phyloP scores from a whole-genome alignment of 2,329 filamentous ascomycete genomes.

The Arthroderma sp. region DNA sequence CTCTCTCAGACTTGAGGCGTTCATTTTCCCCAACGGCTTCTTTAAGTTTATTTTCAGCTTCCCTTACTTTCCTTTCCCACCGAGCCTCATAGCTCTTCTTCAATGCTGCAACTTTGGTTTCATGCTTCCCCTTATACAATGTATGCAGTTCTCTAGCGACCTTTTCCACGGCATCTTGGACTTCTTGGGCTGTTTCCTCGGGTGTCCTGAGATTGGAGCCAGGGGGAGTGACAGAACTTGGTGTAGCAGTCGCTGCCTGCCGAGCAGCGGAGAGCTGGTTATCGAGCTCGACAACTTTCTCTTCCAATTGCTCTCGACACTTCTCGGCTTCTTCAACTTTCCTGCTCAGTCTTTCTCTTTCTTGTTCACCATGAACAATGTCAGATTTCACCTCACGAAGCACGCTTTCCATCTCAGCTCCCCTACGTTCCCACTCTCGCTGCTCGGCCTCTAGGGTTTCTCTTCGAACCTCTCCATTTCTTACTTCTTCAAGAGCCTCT shows the following conservation, averaged over 20 bases:
- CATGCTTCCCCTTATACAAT: conserved; percentile 93
- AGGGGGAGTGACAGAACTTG: conserved; percentile 22
- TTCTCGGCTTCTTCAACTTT: conserved; percentile 67
- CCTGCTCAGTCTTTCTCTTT: conserved; percentile 63
- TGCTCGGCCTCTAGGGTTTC: conserved; percentile 65
- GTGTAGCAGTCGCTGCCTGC: conserved; percentile 16
- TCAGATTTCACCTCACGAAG: conserved; percentile 70
- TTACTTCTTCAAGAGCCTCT: conserved; percentile 67
- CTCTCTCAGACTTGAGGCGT: conserved; percentile 51
- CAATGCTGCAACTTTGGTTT: conserved; percentile 83
- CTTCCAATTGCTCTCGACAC: conserved; percentile 32
- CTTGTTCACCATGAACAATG: conserved; percentile 62
- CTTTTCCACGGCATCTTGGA: conserved; percentile 75
- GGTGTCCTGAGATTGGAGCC: conserved; percentile 23
- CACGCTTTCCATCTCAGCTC: conserved; percentile 72
- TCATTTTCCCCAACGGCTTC: conserved; percentile 63
- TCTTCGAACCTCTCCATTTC: conserved; percentile 58
- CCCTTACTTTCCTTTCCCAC: conserved; percentile 76
- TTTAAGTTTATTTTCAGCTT: conserved; percentile 60
- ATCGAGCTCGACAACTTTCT: conserved; percentile 33
- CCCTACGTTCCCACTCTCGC: conserved; percentile 70
- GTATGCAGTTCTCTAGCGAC: conserved; percentile 88
- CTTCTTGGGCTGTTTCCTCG: conserved; percentile 46
- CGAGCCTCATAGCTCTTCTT: conserved; percentile 70
- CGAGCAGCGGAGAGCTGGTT: conserved; percentile 32